Base-by-base conservation (phyloP, 2,329 filamentous ascomycete species). In the Cercospora beticola region DNA sequence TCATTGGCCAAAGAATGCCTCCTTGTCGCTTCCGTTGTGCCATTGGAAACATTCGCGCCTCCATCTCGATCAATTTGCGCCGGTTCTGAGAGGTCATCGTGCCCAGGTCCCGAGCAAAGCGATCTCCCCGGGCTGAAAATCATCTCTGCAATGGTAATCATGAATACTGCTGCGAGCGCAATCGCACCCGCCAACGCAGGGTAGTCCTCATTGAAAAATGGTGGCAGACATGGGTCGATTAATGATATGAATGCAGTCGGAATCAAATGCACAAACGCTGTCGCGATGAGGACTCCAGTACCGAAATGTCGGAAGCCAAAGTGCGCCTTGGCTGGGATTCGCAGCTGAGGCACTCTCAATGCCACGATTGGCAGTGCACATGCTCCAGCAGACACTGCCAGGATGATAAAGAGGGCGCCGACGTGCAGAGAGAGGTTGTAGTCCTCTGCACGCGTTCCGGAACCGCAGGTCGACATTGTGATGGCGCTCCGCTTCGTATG, bases 171-270 rank as follows among this genome's bases (percentile, higher is more conserved):
- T 4, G 73, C 80, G 89, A 96, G 93, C 62, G 92, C 90, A 49
- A 96, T 87, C 36, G 94, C 83, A 2, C 93, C 92, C 0, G 92
- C 89, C 76, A 95, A 88, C 5, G 92, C 91, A 61, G 85, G 86
- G 78, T 94, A 96, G 21, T 87, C 86, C 71, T 89, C 77, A 78
- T 87, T 94, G 86, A 93, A 95, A 76, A 93, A 90, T 67, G 86
- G 83, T 10, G 92, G 91, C 0, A 96, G 86, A 78, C 87, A 89
- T 76, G 86, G 84, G 72, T 88, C 83, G 6, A 86, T 87, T 49
- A 88, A 77, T 4, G 85, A 87, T 10, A 83, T 79, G 72, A 88
- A 88, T 14, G 87, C 87, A 2, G 86, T 88, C 3, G 86, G 87
- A 9, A 89, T 82, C 18, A 89, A 79, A 74, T 86, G 84, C 5